These are phyloP conservation scores for Epithemia pelagica DNA, from an alignment of 108 stramenopile species.

Conservation along the genomic window DNA sequence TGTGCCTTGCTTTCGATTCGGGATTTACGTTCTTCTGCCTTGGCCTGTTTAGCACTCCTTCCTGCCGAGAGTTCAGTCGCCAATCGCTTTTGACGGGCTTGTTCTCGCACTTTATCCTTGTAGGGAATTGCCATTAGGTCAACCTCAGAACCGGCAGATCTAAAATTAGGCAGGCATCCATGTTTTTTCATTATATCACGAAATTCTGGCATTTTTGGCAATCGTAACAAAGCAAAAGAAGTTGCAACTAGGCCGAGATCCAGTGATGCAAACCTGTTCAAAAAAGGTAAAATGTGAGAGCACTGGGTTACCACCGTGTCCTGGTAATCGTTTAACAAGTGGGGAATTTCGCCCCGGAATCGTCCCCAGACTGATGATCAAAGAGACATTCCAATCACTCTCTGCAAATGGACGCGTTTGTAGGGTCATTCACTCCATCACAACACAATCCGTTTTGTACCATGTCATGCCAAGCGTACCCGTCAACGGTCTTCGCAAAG, in stretches of 20 bases:
- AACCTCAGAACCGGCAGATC: constrained; percentile 66
- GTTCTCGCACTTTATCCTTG: constrained; percentile 85
- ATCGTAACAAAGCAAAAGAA: constrained; percentile 84
- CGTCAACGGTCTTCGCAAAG: not conserved
- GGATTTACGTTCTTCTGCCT: constrained; percentile 78
- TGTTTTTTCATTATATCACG: constrained; percentile 42
- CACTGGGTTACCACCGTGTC: constrained; percentile 60
- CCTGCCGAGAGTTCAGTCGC: constrained; percentile 76
- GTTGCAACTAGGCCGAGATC: constrained; percentile 86
- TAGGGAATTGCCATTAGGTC: constrained; percentile 80
- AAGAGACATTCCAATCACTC: constrained; percentile 10
- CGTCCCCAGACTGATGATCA: constrained; percentile 44
- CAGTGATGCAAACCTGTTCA: constrained; percentile 80
- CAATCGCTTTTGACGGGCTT: constrained; percentile 85
- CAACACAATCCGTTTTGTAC: not conserved
- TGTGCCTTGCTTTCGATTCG: constrained; percentile 51
- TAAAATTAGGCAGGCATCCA: constrained; percentile 52
- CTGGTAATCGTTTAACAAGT: constrained; percentile 24
- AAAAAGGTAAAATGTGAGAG: constrained; percentile 37
- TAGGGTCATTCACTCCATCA: not conserved
- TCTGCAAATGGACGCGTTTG: constrained; percentile 5
- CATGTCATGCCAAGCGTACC: not conserved
- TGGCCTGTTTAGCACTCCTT: constrained; percentile 88
- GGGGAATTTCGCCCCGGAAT: constrained; percentile 51
- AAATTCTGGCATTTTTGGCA: constrained; percentile 98